Conservation (phyloP, 495 filamentous ascomycete species). For the Clohesyomyces aquaticus region DNA sequence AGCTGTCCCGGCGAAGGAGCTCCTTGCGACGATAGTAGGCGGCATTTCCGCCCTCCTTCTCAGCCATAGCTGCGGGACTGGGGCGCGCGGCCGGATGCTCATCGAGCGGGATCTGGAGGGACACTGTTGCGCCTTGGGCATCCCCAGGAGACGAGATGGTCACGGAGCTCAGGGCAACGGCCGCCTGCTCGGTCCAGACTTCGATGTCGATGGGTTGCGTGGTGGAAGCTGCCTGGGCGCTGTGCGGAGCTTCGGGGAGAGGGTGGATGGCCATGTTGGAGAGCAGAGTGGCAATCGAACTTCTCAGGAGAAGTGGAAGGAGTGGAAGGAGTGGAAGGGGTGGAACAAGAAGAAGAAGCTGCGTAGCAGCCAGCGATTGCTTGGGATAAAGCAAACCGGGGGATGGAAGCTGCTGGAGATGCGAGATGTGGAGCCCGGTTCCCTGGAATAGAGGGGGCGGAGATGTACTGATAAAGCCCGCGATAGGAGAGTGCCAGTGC, state of each 20-base stretch:
- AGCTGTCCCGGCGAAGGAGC: slow-evolving; percentile 60
- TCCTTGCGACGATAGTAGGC: slow-evolving; percentile 37
- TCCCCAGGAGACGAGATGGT: slow-evolving; percentile 31
- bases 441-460: too few relatives aligned
- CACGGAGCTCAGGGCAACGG: slow-evolving; percentile 35
- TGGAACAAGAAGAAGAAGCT: background rate
- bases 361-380: background rate
- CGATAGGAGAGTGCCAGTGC: slow-evolving; percentile 3
- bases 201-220: slow-evolving; percentile 37
- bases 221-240: background rate
- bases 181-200: slow-evolving; percentile 44
- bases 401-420: background rate
- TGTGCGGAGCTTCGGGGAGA: slow-evolving; percentile 5
- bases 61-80: slow-evolving; percentile 19
- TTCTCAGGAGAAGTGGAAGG: background rate
- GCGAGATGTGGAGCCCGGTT: slow-evolving; percentile 1
- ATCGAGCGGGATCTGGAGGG: slow-evolving; percentile 51
- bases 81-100: slow-evolving; percentile 22
- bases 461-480: slow-evolving; percentile 19
- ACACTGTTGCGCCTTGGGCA: slow-evolving; percentile 41
- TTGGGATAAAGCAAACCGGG: slow-evolving; percentile 1
- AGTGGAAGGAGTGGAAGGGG: background rate
- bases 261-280: slow-evolving; percentile 37
- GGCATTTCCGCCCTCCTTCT: slow-evolving; percentile 6
- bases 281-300: background rate